Evolutionary conservation across 768 basidiomycete genomes (phyloP).

Genomic region (Leccinellum albellum): DNA sequence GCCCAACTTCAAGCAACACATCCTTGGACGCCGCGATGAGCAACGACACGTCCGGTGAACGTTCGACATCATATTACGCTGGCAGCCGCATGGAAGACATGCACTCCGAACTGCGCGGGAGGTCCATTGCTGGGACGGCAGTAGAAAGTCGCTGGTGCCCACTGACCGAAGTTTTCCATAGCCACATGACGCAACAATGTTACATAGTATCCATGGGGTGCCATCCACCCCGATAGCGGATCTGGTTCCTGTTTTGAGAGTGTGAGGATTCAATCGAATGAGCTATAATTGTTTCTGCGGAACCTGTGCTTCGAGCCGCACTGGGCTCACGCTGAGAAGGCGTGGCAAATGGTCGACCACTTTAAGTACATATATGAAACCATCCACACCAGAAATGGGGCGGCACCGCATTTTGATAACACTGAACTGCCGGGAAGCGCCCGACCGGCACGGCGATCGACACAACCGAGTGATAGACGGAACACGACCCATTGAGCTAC

Average conservation of each 20-base stretch:
- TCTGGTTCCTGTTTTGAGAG: neutral
- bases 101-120: neutral
- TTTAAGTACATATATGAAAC: neutral
- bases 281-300: neutral
- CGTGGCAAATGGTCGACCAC: neutral
- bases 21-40: neutral
- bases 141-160: neutral
- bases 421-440: neutral
- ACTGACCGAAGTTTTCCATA: neutral
- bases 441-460: conserved; percentile 1
- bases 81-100: neutral
- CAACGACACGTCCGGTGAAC: neutral
- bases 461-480: neutral
- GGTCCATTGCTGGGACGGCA: neutral
- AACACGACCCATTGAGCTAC: neutral
- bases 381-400: neutral
- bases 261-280: neutral
- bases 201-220: neutral
- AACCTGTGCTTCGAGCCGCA: neutral
- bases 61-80: neutral
- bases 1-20: neutral
- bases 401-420: conserved; percentile 6
- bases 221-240: neutral
- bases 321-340: neutral
- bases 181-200: neutral